These are phyloP conservation scores for Coffea humblotiana DNA, from an alignment of 305 asterid species.

Conservation along the genomic window DNA sequence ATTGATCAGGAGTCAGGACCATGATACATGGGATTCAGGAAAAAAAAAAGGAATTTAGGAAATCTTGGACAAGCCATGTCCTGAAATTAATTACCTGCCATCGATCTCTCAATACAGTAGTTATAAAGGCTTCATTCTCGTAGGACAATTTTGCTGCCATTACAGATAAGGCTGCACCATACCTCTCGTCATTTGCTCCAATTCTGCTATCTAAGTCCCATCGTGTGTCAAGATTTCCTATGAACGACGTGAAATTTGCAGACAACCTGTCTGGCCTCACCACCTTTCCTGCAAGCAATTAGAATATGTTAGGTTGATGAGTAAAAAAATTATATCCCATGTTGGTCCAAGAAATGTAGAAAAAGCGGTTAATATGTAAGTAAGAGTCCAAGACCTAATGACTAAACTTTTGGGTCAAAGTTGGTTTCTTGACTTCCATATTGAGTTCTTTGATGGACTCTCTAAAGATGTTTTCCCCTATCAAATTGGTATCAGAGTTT, in stretches of 20 bases:
- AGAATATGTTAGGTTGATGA: no score
- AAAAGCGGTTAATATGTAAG: no score
- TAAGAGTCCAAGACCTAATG: no score
- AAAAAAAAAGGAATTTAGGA: no score
- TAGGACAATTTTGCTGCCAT: constrained; percentile 75
- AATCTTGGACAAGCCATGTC: neutral
- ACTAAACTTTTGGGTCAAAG: no score
- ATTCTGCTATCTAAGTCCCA: constrained; percentile 34
- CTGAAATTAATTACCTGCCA: constrained; percentile 51
- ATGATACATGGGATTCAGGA: neutral
- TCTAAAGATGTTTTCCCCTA: no score
- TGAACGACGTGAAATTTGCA: constrained; percentile 37
- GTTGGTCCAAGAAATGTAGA: no score
- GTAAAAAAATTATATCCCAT: no score
- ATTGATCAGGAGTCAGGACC: neutral
- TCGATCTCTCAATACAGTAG: constrained; percentile 34
- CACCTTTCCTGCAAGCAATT: constrained; percentile 38
- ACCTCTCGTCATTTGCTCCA: constrained; percentile 17
- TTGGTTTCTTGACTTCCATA: no score
- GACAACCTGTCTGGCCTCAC: constrained; percentile 53
- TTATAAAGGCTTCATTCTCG: constrained; percentile 50
- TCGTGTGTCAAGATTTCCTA: constrained; percentile 53
- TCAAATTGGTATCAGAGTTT: no score
- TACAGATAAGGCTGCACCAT: constrained; percentile 39
- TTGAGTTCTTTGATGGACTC: no score